Evolutionary conservation across 1,284 basidiomycete genomes (phyloP).

Genomic region (Wolfiporia cocos): DNA sequence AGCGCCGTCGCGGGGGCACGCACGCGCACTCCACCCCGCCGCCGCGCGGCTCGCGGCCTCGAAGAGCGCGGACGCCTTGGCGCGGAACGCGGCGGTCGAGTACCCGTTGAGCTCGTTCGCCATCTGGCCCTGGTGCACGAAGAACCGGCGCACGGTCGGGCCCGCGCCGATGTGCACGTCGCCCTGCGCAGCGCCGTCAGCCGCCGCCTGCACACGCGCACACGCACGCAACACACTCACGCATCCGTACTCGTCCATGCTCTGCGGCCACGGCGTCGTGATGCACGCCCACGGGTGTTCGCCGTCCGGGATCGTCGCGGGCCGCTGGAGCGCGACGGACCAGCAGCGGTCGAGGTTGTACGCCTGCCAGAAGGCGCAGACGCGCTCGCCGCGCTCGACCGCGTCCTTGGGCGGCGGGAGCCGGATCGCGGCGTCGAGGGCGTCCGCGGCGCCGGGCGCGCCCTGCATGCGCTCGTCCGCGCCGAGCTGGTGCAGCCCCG

Average conservation of each 20-base stretch:
- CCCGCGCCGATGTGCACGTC: conserved; percentile 42
- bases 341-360: conserved; percentile 37
- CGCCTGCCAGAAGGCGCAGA: conserved; percentile 38
- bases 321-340: conserved; percentile 33
- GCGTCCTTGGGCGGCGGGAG: conserved; percentile 51
- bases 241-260: conserved; percentile 27
- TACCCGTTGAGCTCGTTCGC: conserved; percentile 45
- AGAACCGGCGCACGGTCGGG: conserved; percentile 55
- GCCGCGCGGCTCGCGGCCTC: conserved; percentile 58
- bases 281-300: conserved; percentile 30
- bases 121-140: conserved; percentile 44
- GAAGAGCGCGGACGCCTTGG: conserved; percentile 70
- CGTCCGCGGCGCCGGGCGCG: conserved; percentile 23
- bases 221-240: conserved; percentile 10
- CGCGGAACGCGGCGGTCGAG: conserved; percentile 55
- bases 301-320: conserved; percentile 33
- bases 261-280: conserved; percentile 36
- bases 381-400: conserved; percentile 36
- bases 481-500: conserved; percentile 51
- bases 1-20: conserved; percentile 20
- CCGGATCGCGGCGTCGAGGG: conserved; percentile 36
- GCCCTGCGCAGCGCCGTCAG: conserved; percentile 37
- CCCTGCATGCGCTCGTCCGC: conserved; percentile 24
- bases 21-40: conserved; percentile 54
- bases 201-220: neutral